These are phyloP conservation scores for Phytophthora ramorum DNA, from an alignment of 352 stramenopile genomes.

Conservation along the genomic window DNA sequence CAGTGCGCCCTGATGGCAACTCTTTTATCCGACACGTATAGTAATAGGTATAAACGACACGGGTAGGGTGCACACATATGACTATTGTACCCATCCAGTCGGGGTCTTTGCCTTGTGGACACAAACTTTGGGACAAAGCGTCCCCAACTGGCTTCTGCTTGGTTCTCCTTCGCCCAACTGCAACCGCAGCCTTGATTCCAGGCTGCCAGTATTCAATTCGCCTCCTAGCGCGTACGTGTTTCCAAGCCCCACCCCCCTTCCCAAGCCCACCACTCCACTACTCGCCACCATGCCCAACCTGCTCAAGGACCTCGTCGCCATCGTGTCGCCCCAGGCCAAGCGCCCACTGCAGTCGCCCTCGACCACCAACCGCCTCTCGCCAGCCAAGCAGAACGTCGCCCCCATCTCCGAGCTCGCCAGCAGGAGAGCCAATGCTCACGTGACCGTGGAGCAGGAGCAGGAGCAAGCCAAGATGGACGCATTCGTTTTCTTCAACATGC, in stretches of 20 bases:
- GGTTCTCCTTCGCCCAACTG: conserved; percentile 15
- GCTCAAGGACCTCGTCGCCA: conserved; percentile 54
- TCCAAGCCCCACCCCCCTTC: conserved; percentile 6
- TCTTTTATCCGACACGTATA: too few relatives aligned
- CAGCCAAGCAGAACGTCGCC: conserved; percentile 33
- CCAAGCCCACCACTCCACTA: conserved; percentile 29
- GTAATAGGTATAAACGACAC: too few relatives aligned
- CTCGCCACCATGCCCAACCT: conserved; percentile 54
- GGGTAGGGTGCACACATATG: too few relatives aligned
- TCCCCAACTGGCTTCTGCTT: conserved; percentile 16
- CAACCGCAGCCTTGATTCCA: background rate
- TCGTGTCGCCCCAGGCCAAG: conserved; percentile 43
- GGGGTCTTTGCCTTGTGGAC: too few relatives aligned
- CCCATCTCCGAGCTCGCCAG: conserved; percentile 29
- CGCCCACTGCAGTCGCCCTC: conserved; percentile 38
- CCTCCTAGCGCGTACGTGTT: conserved; percentile 43
- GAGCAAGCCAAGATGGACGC: conserved; percentile 53
- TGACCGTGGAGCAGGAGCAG: conserved; percentile 37
- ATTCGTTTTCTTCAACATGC: conserved; percentile 54
- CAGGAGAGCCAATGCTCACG: conserved; percentile 19
- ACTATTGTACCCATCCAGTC: too few relatives aligned
- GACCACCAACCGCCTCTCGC: conserved; percentile 34
- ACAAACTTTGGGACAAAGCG: background rate
- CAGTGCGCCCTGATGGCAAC: too few relatives aligned
- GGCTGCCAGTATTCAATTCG: conserved; percentile 25